Evolutionary conservation across 2,329 filamentous ascomycete genomes (phyloP), one percentile per base, ranked within the genome.

Genomic region (Ophiostoma quercus): DNA sequence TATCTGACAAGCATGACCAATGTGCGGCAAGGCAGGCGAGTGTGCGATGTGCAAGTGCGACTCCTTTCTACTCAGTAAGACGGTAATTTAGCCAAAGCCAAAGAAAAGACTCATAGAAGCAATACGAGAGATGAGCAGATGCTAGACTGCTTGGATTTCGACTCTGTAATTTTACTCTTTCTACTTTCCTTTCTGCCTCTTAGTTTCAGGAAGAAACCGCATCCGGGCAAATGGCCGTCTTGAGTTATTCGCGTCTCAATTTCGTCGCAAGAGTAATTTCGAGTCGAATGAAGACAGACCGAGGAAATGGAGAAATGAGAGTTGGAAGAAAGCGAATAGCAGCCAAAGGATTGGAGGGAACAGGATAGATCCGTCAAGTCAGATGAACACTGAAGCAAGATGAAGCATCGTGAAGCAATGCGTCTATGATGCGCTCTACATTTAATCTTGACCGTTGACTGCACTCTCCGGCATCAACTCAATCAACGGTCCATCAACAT

Each of bases 181-280:
- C 39, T 41, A 14, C 11, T 41, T 41, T 51, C 47, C n/a, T 12
- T 41, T 29, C 25, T 29, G 25, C 25, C 25, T 29, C 25, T 9
- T 25, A 25, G 22, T 57, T 57, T 57, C 57, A 62, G 7, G 51
- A 22, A 25, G 51, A 29, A 12, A 32, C 57, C 57, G 57, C 57
- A 62, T 62, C 57, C 57, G 57, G 57, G 57, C 25, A 62, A 62
- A 62, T 62, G 25, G 57, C 57, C 57, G 57, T 62, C 22, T 7
- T 62, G 14, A 32, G 22, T 7, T 62, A n/a, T 43, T 66, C 34
- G 34, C 25, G 37, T 66, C 67, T 51, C 22, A 43, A 39, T 14
- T 19, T 34, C 41, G 25, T 14, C 51, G 22, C n/a, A 57, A 25
- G 22, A 57, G 51, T 25, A 57, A 57, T 47, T 47, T 47, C 43